Conservation (phyloP, 306 rosid genomes). For the Pachyrhizus erosus region DNA sequence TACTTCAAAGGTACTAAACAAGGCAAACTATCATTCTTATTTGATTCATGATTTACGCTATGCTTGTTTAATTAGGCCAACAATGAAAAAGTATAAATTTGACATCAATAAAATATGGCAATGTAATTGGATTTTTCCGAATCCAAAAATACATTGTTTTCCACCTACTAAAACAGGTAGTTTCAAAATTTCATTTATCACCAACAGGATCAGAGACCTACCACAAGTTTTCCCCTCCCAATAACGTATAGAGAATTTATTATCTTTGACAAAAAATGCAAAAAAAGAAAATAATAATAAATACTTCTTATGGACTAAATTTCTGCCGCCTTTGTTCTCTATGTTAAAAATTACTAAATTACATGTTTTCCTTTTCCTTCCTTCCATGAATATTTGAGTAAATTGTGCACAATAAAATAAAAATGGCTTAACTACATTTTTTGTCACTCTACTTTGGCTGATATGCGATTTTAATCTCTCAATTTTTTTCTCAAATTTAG, state of each 20-base stretch:
- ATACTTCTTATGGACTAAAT: constrained; percentile 17
- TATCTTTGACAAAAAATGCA: neutral
- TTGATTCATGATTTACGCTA: constrained; percentile 6
- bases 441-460: neutral
- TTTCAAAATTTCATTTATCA: neutral
- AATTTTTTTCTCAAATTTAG: neutral
- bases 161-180: neutral
- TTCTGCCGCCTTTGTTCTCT: neutral
- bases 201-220: neutral
- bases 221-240: neutral
- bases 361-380: neutral
- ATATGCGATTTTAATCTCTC: neutral
- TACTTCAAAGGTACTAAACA: constrained; percentile 18
- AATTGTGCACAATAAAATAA: neutral
- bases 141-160: constrained; percentile 9
- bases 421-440: neutral
- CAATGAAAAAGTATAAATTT: constrained; percentile 8
- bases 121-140: constrained; percentile 1
- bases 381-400: constrained; percentile 17
- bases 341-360: neutral
- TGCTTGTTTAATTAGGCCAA: constrained; percentile 2
- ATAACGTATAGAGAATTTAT: neutral
- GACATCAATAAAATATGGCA: constrained; percentile 11
- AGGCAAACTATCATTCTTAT: constrained; percentile 30
- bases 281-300: neutral